Evolutionary conservation across 305 asterid species (phyloP).

Genomic region (Fraxinus dipetala): DNA sequence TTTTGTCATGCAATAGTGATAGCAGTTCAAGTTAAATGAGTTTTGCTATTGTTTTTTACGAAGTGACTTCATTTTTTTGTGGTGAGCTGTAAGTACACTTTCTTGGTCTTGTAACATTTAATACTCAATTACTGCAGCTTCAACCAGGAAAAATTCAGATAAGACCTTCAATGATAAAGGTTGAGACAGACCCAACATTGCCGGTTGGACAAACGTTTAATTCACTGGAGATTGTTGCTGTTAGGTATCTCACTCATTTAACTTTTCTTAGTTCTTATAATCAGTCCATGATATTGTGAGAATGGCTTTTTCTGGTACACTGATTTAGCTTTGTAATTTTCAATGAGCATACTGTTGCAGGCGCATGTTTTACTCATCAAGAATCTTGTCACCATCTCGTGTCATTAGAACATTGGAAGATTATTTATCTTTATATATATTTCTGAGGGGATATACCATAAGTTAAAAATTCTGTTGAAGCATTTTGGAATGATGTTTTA

Average conservation of each 20-base stretch:
- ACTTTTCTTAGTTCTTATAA: neutral
- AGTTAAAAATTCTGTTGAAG: neutral
- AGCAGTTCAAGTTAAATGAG: neutral
- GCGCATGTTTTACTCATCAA: neutral
- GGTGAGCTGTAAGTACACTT: neutral
- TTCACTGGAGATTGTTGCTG: constrained; percentile 63
- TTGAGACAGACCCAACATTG: constrained; percentile 39
- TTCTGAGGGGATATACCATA: neutral
- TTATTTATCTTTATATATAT: neutral
- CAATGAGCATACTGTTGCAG: neutral
- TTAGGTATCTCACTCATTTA: constrained; percentile 44
- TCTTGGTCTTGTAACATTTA: constrained; percentile 7
- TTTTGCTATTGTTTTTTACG: neutral
- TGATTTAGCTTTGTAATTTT: neutral
- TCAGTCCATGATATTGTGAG: constrained; percentile 1
- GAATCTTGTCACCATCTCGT: neutral
- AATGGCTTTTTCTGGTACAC: neutral
- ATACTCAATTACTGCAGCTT: constrained; percentile 41
- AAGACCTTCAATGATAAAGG: constrained; percentile 83
- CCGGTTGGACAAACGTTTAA: constrained; percentile 31
- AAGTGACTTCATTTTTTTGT: constrained; percentile 4
- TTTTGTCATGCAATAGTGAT: neutral
- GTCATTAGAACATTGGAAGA: neutral
- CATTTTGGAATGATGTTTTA: neutral
- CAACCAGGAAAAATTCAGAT: constrained; percentile 55